Evolutionary conservation across 164 flowering plant genomes (phyloP), one percentile per base, ranked within the genome.

Genomic region (Piper longum): DNA sequence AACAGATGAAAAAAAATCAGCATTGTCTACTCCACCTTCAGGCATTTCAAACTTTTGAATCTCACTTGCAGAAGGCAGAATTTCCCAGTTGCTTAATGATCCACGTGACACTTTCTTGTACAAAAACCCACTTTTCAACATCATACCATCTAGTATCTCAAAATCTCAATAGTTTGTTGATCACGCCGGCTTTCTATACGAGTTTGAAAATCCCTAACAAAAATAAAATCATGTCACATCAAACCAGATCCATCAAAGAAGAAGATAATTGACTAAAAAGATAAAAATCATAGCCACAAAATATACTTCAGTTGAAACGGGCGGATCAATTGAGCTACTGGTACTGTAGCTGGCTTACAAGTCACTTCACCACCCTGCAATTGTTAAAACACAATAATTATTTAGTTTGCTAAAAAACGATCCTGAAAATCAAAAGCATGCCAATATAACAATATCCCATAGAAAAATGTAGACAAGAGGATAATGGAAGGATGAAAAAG

Each of bases 111-210:
- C 77, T 74, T 78, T 95, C 67, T 95, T 95, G 73, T 79, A 91
- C 62, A 91, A 48, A 76, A 68, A 91, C 40, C 99, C 99, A 82
- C 87, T 87, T 70, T 91, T 95, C 58, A 95, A 83, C 96, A 81
- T 83, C 77, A 85, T 58, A 43, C 91, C 87, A 81, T 85, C 93
- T 71, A 95, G 76, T 66, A 81, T 48, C 70, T 91, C 86, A 75
- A 88, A 54, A 62, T 13, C 64, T 61, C 65, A 36, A 84, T 85
- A 41, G 90, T 83, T 43, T 80, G 89, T 66, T 90, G 87, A 66
- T 95, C 97, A 52, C 84, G 86, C 56, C 82, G 82, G 52, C 36
- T 56, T 19, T 83, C 83, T 67, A 95, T 85, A 58, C 85, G 84
- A 67, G 86, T 82, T 41, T 85, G 85, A 54, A 88, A 83, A 63